phyloP scores from a whole-genome alignment of 1,284 basidiomycete genomes.

The Sphagnurus paluster region DNA sequence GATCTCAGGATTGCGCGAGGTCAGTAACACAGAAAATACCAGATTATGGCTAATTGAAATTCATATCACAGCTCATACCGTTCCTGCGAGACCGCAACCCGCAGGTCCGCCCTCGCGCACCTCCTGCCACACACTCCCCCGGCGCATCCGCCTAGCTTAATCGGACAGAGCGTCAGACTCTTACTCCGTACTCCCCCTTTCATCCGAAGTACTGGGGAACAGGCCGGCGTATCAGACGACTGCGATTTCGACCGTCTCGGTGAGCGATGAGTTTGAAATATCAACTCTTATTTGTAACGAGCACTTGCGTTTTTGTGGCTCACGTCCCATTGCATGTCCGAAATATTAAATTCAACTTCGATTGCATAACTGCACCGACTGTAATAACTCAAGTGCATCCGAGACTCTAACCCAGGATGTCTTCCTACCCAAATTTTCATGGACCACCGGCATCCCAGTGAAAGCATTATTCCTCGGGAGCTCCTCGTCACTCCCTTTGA shows the following conservation, averaged over 20 bases:
- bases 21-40: constrained; percentile 26
- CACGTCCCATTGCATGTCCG: too few species aligned
- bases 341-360: too few species aligned
- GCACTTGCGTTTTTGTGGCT: too few species aligned
- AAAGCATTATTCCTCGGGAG: neutral
- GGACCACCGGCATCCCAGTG: too few species aligned
- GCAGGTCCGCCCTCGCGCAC: constrained; percentile 84
- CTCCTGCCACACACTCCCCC: constrained; percentile 82
- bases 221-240: constrained; percentile 65
- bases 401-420: too few species aligned
- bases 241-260: constrained; percentile 92
- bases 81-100: constrained; percentile 89
- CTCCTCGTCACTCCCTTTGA: neutral
- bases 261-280: too few species aligned
- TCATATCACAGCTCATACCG: constrained; percentile 62
- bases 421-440: too few species aligned
- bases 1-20: constrained; percentile 64
- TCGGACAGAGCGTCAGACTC: constrained; percentile 87
- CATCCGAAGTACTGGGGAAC: too few species aligned
- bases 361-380: too few species aligned
- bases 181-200: too few species aligned
- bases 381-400: too few species aligned
- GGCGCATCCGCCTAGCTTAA: constrained; percentile 82
- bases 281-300: too few species aligned
- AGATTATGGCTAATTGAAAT: constrained; percentile 13